phyloP scores from a whole-genome alignment of 192 early-diverging fungal species.

The Globomyces pollinis-pini region DNA sequence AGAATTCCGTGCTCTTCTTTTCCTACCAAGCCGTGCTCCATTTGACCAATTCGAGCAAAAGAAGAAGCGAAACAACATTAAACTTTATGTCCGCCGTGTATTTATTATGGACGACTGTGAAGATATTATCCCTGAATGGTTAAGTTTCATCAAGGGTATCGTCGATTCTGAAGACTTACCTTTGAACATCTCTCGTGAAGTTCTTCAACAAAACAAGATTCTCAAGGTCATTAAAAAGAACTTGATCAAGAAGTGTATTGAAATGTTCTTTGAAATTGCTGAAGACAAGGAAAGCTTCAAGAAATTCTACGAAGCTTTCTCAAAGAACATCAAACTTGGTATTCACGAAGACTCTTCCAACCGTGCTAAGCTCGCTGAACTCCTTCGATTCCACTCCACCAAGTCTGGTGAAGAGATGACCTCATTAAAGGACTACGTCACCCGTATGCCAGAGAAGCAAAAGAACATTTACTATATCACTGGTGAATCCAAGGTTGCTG shows the following conservation, averaged over 20 bases:
- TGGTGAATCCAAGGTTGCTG: slow-evolving; percentile 85
- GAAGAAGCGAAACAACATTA: slow-evolving; percentile 99
- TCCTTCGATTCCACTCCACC: slow-evolving; percentile 97
- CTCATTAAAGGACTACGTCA: slow-evolving; percentile 99
- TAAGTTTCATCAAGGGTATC: slow-evolving; percentile 99
- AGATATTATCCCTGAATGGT: slow-evolving; percentile 98
- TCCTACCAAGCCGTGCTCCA: slow-evolving; percentile 91
- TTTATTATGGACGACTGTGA: slow-evolving; percentile 99
- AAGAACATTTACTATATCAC: slow-evolving; percentile 99
- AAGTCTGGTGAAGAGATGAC: slow-evolving; percentile 97
- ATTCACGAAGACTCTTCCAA: slow-evolving; percentile 98
- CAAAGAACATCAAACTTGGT: slow-evolving; percentile 99
- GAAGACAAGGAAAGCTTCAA: slow-evolving; percentile 98
- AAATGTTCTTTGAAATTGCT: slow-evolving; percentile 94
- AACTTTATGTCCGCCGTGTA: slow-evolving; percentile 98
- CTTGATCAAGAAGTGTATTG: slow-evolving; percentile 98
- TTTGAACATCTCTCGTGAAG: slow-evolving; percentile 99
- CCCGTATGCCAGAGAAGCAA: slow-evolving; percentile 99
- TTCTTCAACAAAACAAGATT: slow-evolving; percentile 99
- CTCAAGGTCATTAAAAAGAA: slow-evolving; percentile 99
- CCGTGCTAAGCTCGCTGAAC: slow-evolving; percentile 93
- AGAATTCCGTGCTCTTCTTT: slow-evolving; percentile 98
- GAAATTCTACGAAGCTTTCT: slow-evolving; percentile 99
- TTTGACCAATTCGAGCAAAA: slow-evolving; percentile 97
- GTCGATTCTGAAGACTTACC: slow-evolving; percentile 99